Base-by-base conservation (phyloP, 2,329 filamentous ascomycete genomes). In the Didymosphaeria variabile region DNA sequence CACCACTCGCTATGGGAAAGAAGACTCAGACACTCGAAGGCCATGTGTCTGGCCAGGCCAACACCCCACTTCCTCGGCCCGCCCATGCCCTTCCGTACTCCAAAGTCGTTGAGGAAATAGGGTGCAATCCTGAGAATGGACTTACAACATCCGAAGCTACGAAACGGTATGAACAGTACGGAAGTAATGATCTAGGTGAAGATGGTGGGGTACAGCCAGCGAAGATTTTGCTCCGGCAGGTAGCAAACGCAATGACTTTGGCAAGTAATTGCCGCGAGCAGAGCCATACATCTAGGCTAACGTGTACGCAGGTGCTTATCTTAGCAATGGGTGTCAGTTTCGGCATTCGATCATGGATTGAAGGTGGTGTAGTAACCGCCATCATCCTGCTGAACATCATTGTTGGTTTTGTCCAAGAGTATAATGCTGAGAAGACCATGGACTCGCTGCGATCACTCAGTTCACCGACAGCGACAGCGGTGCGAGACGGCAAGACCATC, bases 181-280 rank as follows among this genome's bases (percentile, higher is more conserved):
- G 90, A 53, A 81, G 78, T 19, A 93, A 93, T 79, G 89, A 92
- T 72, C 83, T 93, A 21, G 87, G 92, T 47, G 86, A 91, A 21
- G 88, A 85, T 21, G 87, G 85, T 31, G 86, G 86, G 31, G 88
- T 93, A 51, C 86, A 72, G 84, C 88, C 90, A 82, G 88, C 84
- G 70, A 93, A 89, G 69, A 91, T 93, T 45, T 80, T 93, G 50
- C 80, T 90, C 60, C 89, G 90, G 69, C 91, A 93, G 75, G 77
- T 92, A 23, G 86, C 88, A 73, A 93, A 93, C 82, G 90, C 91
- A 60, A 92, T 93, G 91, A 90, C 91, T 66, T 75, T 91, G 76
- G 89, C 89, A 73, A 68, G 49, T 26, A 45, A 17, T 15, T 55
- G 29, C 19, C 15, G 13, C 45, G 12, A 12, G n/a, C 10, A 15